Percentiles rank a stretch among this genome's conserved stretches.
Conservation (phyloP, 306 rosid genomes). For the Biancaea sappan region DNA sequence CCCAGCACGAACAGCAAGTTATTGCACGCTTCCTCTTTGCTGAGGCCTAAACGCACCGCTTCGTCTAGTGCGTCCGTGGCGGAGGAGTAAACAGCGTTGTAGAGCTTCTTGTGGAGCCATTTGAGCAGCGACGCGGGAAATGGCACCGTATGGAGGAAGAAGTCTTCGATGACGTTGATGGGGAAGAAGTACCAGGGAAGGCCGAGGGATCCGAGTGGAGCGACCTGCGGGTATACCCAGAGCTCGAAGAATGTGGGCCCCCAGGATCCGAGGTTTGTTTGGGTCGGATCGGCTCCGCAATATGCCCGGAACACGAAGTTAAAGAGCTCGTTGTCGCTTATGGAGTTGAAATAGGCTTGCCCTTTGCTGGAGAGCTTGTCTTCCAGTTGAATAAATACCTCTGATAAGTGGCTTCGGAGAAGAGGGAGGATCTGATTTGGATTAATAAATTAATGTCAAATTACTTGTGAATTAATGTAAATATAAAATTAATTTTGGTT, state of each 20-base stretch:
- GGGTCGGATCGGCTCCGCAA: conserved; percentile 38
- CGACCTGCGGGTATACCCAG: not conserved
- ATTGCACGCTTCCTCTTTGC: not conserved
- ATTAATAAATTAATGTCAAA: too few species aligned
- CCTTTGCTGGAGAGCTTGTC: conserved; percentile 27
- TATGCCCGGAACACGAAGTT: conserved; percentile 50
- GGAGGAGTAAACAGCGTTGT: not conserved
- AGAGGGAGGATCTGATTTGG: conserved; percentile 30
- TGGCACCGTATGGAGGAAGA: conserved; percentile 14
- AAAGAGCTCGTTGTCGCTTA: conserved; percentile 41
- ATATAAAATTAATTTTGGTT: too few species aligned
- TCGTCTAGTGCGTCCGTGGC: not conserved
- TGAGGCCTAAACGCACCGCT: not conserved
- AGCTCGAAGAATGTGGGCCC: not conserved
- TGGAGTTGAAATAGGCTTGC: conserved; percentile 47
- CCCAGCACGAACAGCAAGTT: not conserved
- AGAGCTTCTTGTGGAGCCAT: not conserved
- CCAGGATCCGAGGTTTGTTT: not conserved
- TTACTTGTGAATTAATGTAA: too few species aligned
- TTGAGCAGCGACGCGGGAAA: not conserved
- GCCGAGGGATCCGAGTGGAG: not conserved
- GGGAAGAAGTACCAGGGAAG: conserved; percentile 17
- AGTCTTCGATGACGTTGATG: not conserved
- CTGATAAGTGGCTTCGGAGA: conserved; percentile 37
- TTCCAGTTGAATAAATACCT: conserved; percentile 50